Conservation (phyloP, 495 filamentous ascomycete species). For the Amphirosellinia nigrospora region DNA sequence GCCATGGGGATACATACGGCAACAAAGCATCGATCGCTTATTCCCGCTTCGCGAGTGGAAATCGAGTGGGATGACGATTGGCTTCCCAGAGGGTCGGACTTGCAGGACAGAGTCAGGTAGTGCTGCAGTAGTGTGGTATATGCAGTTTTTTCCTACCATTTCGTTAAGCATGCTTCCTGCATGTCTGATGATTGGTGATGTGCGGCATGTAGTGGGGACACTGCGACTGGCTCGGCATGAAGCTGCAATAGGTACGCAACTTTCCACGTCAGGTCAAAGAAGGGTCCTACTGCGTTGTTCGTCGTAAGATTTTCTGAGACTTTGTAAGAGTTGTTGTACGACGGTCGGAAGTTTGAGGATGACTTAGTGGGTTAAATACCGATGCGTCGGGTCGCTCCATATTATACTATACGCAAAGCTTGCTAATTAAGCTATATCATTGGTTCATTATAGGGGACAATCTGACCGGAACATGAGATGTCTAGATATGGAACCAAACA, state of each 20-base stretch:
- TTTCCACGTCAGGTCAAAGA: neutral
- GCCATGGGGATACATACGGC: neutral
- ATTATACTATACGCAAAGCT: neutral
- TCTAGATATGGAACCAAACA: neutral
- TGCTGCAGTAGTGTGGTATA: slow-evolving; percentile 13
- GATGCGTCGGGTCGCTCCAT: slow-evolving; percentile 8
- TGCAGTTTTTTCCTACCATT: slow-evolving; percentile 1
- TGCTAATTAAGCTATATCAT: slow-evolving; percentile 14
- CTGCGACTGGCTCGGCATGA: slow-evolving; percentile 4
- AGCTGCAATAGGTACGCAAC: neutral
- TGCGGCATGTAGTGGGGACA: neutral
- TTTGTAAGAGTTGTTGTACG: slow-evolving; percentile 1
- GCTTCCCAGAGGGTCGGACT: slow-evolving; percentile 21
- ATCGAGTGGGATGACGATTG: slow-evolving; percentile 1
- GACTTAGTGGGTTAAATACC: slow-evolving; percentile 10
- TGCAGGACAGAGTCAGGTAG: slow-evolving; percentile 19
- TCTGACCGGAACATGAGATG: neutral
- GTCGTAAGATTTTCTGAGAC: neutral
- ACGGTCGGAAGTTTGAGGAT: neutral
- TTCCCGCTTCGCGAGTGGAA: slow-evolving; percentile 12
- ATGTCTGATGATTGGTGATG: slow-evolving; percentile 10
- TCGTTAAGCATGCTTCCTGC: neutral
- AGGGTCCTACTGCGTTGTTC: neutral
- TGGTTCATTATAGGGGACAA: neutral
- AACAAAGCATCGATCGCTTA: neutral